phyloP scores from a whole-genome alignment of 129 eudicot genomes.

The Deinandra increscens region DNA sequence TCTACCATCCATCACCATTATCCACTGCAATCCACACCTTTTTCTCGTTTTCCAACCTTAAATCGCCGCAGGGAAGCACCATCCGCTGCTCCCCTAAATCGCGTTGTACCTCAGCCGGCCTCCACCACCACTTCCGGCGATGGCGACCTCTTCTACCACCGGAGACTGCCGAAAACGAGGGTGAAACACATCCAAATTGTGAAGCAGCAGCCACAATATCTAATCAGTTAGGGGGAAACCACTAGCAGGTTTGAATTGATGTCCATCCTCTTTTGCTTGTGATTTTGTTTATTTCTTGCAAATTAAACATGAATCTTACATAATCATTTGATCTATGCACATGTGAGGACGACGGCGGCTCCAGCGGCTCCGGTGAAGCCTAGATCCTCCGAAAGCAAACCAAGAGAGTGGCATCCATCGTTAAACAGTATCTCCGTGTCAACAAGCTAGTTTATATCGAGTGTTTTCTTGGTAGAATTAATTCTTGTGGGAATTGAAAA shows the following conservation, averaged over 20 bases:
- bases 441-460: conserved; percentile 42
- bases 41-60: too few species aligned
- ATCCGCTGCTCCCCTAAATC: too few species aligned
- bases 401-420: conserved; percentile 91
- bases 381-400: conserved; percentile 34
- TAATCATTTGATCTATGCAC: not conserved
- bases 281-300: not conserved
- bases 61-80: too few species aligned
- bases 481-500: not conserved
- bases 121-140: too few species aligned
- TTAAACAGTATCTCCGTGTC: conserved; percentile 72
- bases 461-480: not conserved
- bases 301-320: not conserved
- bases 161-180: too few species aligned
- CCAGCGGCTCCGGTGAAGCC: conserved; percentile 29
- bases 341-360: too few species aligned
- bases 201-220: conserved; percentile 37
- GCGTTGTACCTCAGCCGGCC: too few species aligned
- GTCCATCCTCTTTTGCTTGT: not conserved
- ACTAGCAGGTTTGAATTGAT: conserved; percentile 30
- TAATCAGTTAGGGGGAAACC: conserved; percentile 31
- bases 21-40: too few species aligned
- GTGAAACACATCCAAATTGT: conserved; percentile 45
- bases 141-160: too few species aligned
- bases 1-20: too few species aligned